phyloP scores from a whole-genome alignment of 768 basidiomycete genomes.

The Mrakia frigida region DNA sequence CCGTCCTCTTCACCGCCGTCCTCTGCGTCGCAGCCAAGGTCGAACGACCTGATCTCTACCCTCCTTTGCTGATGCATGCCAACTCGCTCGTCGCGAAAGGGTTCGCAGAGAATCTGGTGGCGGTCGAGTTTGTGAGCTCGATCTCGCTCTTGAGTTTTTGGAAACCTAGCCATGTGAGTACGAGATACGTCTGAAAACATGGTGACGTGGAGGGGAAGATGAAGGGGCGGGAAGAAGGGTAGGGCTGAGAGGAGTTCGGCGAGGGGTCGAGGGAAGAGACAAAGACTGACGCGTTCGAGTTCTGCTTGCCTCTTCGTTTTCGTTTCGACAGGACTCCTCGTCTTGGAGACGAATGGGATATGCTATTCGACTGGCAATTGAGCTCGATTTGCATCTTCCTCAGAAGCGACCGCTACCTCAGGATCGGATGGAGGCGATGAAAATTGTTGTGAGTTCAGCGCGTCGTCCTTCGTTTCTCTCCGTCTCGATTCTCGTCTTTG shows the following conservation, averaged over 20 bases:
- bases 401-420: not conserved
- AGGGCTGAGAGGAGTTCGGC: no score
- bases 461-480: no score
- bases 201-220: no score
- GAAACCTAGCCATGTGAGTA: not conserved
- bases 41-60: slow-evolving; percentile 2
- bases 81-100: not conserved
- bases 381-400: slow-evolving; percentile 11
- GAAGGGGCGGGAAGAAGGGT: no score
- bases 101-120: not conserved
- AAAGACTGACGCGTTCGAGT: not conserved
- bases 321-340: not conserved
- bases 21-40: not conserved
- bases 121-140: not conserved
- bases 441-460: not conserved
- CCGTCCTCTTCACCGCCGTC: slow-evolving; percentile 4
- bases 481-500: no score
- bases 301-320: not conserved
- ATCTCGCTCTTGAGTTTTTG: not conserved
- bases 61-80: not conserved
- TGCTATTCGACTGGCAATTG: not conserved
- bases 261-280: not conserved
- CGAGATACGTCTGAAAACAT: no score
- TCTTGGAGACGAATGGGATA: not conserved
- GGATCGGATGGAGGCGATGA: not conserved